Base-by-base conservation (phyloP, 176 grass and related monocot genomes). In the Eleusine indica region DNA sequence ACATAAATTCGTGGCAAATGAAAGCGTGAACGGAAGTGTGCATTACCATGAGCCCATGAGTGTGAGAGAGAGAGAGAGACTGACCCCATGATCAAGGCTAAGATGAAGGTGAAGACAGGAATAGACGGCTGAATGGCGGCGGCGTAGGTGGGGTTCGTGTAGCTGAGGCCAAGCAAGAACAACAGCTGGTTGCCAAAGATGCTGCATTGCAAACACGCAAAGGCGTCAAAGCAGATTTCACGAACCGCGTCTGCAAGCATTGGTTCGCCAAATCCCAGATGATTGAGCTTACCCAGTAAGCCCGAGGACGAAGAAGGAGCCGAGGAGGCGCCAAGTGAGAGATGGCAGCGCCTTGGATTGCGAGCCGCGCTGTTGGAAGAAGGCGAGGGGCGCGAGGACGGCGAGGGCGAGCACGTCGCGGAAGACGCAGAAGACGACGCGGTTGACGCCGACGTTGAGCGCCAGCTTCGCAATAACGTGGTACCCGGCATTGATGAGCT, bases 111-210 rank as follows among this genome's bases (percentile, higher is more conserved):
- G 79, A 98, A 95, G 35, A 98, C 93, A 10, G 92, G 96, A 35
- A 98, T 93, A 57, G 93, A 87, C 53, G 96, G 93, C 70, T 98
- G 96, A 80, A 83, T 80, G 32, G 96, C 93, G 43, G 91, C 91
- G 71, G 96, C 93, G 70, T 95, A 95, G 78, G 87, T 90, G 17
- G 93, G 96, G 35, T 87, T 95, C 61, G 93, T 98, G 85, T 93
- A 98, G 83, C 90, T 85, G 21, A 95, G 82, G 14, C 91, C 91
- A 37, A 98, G 52, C 87, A 98, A 83, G 83, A 98, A 98, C 9
- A 98, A 78, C 18, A 98, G 80, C 83, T 98, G 91, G 70, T 95
- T 98, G 60, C 61, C 96, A 68, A 91, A 95, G 79, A 95, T 91
- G 82, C 93, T 93, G 65, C 71, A 83, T 32, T 29, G 15, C 12